Percentiles rank a stretch among this genome's conserved stretches.
phyloP scores from a whole-genome alignment of 768 basidiomycete species.

The Pleurotus giganteus region DNA sequence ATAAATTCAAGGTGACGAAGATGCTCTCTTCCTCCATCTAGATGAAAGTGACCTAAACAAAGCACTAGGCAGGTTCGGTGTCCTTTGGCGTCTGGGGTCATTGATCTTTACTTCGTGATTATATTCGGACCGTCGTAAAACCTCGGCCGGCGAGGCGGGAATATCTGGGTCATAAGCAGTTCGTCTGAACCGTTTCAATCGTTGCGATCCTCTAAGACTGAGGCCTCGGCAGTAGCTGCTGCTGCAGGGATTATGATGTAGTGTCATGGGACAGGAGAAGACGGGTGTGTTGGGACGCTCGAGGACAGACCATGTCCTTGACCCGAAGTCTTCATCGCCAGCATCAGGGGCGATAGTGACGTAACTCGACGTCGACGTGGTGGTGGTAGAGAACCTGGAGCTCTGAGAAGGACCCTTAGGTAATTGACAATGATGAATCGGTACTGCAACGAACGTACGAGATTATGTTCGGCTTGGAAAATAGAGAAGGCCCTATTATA shows the following conservation, averaged over 20 bases:
- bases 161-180: background rate
- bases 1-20: background rate
- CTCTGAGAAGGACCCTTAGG: conserved; percentile 9
- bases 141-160: conserved; percentile 8
- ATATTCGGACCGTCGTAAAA: conserved; percentile 9
- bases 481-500: conserved; percentile 4
- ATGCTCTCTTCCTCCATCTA: conserved; percentile 4
- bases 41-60: background rate
- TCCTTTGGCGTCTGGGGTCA: background rate
- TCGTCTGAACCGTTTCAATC: conserved; percentile 1
- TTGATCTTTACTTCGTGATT: conserved; percentile 10
- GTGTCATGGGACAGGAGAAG: background rate
- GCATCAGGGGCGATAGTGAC: conserved; percentile 16
- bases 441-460: conserved; percentile 11
- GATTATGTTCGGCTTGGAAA: conserved; percentile 11
- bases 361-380: conserved; percentile 25
- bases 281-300: conserved; percentile 19
- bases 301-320: conserved; percentile 17
- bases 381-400: conserved; percentile 21
- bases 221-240: conserved; percentile 5
- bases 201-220: background rate
- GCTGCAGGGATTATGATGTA: background rate
- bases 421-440: background rate
- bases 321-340: conserved; percentile 11
- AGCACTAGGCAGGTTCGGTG: background rate